Evolutionary conservation across 2,329 filamentous ascomycete species (phyloP).

Genomic region (Pseudogymnoascus sp.): DNA sequence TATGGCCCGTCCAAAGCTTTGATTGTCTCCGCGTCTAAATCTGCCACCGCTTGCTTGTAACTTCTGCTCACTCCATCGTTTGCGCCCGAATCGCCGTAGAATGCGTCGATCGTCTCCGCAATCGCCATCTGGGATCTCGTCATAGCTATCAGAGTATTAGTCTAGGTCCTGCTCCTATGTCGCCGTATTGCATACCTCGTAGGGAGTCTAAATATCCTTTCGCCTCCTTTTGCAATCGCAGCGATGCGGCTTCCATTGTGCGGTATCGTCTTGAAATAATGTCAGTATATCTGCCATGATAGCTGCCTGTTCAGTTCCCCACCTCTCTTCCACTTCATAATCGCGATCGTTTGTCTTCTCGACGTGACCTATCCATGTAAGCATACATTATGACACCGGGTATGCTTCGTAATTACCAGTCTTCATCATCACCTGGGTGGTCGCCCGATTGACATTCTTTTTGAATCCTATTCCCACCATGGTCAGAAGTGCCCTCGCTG

Average conservation of each 20-base stretch:
- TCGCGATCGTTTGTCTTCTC: conserved; percentile 98
- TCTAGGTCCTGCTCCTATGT: neutral
- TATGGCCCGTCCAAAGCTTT: conserved; percentile 97
- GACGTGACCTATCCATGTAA: conserved; percentile 62
- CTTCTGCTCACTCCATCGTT: conserved; percentile 91
- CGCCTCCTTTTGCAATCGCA: conserved; percentile 90
- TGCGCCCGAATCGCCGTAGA: conserved; percentile 93
- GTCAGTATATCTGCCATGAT: conserved; percentile 16
- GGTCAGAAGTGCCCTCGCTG: conserved; percentile 3
- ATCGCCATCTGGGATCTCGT: conserved; percentile 99
- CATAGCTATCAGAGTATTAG: conserved; percentile 58
- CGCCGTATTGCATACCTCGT: conserved; percentile 51
- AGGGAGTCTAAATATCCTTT: conserved; percentile 96
- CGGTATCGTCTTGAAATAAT: conserved; percentile 61
- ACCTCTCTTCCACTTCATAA: conserved; percentile 96
- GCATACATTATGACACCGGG: neutral
- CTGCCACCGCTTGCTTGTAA: conserved; percentile 97
- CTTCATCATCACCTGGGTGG: conserved; percentile 99
- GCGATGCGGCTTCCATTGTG: conserved; percentile 91
- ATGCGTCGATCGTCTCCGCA: conserved; percentile 97
- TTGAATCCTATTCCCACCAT: conserved; percentile 57
- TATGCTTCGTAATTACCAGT: conserved; percentile 51
- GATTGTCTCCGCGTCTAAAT: conserved; percentile 95
- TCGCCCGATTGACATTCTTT: conserved; percentile 97
- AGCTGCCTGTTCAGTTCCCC: conserved; percentile 17